Percentiles rank a stretch among this genome's conserved stretches.
phyloP scores from a whole-genome alignment of 345 rosid genomes.

The Erucastrum elatum region DNA sequence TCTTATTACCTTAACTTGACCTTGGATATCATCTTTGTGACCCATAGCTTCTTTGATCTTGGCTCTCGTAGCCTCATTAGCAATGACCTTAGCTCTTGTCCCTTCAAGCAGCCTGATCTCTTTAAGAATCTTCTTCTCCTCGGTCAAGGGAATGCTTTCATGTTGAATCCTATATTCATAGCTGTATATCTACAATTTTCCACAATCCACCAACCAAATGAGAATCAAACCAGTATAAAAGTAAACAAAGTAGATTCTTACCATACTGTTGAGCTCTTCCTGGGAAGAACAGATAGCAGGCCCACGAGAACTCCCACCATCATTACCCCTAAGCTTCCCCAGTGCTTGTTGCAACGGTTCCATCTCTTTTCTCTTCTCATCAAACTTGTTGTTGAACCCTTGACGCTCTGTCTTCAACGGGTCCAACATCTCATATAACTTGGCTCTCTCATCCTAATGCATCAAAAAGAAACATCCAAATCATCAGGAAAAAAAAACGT shows the following conservation, averaged over 20 bases:
- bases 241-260: slow-evolving; percentile 28
- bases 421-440: slow-evolving; percentile 43
- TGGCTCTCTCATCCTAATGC: slow-evolving; percentile 46
- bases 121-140: slow-evolving; percentile 90
- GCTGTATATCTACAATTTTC: slow-evolving; percentile 65
- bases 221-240: neutral
- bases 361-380: slow-evolving; percentile 74
- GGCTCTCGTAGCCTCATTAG: slow-evolving; percentile 74
- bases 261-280: slow-evolving; percentile 78
- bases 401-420: slow-evolving; percentile 55
- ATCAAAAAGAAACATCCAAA: neutral
- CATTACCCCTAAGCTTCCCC: slow-evolving; percentile 65
- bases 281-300: slow-evolving; percentile 77
- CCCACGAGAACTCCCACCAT: slow-evolving; percentile 35
- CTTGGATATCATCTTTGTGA: slow-evolving; percentile 80
- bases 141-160: slow-evolving; percentile 81
- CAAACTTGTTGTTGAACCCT: slow-evolving; percentile 51
- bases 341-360: slow-evolving; percentile 83
- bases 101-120: slow-evolving; percentile 92
- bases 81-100: slow-evolving; percentile 88
- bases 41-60: slow-evolving; percentile 90
- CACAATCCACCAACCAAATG: slow-evolving; percentile 20
- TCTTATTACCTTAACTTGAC: slow-evolving; percentile 79
- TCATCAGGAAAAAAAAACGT: neutral
- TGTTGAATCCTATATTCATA: slow-evolving; percentile 84